A percentile compares a stretch with the other conserved stretches of the same genome.
These are phyloP conservation scores for Coriolopsis trogii DNA, from an alignment of 1,284 basidiomycete genomes.

Conservation along the genomic window DNA sequence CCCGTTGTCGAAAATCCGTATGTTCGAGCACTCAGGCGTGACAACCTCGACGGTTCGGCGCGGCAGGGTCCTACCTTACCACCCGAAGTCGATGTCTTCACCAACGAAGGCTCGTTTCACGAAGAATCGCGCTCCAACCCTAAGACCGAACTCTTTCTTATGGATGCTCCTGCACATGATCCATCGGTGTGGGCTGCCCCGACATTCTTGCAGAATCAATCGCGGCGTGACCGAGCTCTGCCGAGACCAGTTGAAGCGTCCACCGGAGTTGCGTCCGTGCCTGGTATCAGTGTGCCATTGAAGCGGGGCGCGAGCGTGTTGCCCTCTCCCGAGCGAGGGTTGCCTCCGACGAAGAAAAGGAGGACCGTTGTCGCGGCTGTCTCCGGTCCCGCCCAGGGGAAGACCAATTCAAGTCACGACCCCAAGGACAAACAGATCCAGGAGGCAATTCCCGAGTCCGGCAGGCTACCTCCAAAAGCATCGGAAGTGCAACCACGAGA, in stretches of 20 bases:
- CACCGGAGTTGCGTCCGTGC: neutral
- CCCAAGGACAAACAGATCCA: neutral
- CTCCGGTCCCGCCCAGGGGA: neutral
- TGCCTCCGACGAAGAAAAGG: conserved; percentile 19
- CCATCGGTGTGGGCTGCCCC: conserved; percentile 21
- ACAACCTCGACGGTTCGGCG: conserved; percentile 2
- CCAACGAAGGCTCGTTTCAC: conserved; percentile 13
- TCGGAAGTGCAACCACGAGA: too few relatives aligned
- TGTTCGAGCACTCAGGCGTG: neutral
- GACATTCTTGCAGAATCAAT: conserved; percentile 22
- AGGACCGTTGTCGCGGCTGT: conserved; percentile 10
- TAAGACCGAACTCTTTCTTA: too few relatives aligned
- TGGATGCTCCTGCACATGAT: conserved; percentile 14
- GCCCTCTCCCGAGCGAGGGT: conserved; percentile 1
- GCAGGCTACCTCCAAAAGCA: too few relatives aligned
- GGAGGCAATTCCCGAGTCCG: too few relatives aligned
- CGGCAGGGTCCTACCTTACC: conserved; percentile 8
- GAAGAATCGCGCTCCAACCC: neutral
- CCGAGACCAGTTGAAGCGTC: neutral
- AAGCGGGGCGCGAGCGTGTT: conserved; percentile 4
- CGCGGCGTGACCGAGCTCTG: too few relatives aligned
- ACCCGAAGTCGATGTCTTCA: conserved; percentile 14
- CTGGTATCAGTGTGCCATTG: neutral
- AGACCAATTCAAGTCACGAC: neutral
- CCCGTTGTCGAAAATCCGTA: neutral